phyloP scores from a whole-genome alignment of 2,329 filamentous ascomycete genomes.

The Diaporthe citriasiana region DNA sequence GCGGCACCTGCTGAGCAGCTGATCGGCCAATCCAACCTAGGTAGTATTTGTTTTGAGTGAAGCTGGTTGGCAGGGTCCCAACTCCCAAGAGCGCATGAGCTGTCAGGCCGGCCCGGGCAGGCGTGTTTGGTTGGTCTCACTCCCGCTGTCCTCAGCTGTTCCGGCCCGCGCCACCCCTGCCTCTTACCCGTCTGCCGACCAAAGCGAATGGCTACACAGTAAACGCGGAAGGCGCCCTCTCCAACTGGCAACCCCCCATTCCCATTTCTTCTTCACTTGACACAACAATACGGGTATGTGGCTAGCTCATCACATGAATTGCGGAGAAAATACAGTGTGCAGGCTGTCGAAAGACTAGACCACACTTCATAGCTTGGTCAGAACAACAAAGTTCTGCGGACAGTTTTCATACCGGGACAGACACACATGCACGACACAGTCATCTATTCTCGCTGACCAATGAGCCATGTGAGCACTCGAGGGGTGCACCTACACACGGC shows the following conservation, averaged over 20 bases:
- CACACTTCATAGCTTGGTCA: not conserved
- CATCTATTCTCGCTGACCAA: not conserved
- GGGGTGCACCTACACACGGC: not conserved
- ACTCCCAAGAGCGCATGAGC: not conserved
- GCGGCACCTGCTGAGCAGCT: constrained; percentile 24
- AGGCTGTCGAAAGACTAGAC: not conserved
- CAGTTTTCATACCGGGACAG: not conserved
- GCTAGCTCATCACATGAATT: not conserved
- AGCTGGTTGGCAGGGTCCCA: constrained; percentile 22
- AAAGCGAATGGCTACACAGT: not conserved
- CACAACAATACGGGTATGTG: not conserved
- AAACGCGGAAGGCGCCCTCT: constrained; percentile 18
- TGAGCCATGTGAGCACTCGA: not conserved
- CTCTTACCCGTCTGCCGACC: not conserved
- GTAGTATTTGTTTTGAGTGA: not conserved
- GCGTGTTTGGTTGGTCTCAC: constrained; percentile 21
- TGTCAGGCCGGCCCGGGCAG: constrained; percentile 18
- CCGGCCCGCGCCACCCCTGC: constrained; percentile 23
- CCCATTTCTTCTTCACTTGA: not conserved
- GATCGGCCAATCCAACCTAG: constrained; percentile 17
- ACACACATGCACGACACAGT: not conserved
- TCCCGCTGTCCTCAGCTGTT: constrained; percentile 2
- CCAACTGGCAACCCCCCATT: not conserved
- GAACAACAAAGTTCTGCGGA: not conserved
- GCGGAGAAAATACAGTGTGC: no score